Conservation (phyloP, 495 filamentous ascomycete species). For the Rhypophila decipiens region DNA sequence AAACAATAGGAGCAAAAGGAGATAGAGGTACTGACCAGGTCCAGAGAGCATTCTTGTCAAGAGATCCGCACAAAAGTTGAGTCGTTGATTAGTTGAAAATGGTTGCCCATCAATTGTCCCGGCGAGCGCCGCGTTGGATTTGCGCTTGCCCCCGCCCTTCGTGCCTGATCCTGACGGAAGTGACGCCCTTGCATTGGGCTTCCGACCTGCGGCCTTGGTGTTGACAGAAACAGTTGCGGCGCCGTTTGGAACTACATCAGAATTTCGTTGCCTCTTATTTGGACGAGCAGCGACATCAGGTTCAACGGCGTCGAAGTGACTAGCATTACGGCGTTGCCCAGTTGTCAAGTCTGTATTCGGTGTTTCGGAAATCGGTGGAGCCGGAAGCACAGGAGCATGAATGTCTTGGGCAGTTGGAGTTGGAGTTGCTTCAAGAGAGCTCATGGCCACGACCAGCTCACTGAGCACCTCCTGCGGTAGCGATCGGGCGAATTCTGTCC, state of each 20-base stretch:
- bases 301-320: slow-evolving; percentile 28
- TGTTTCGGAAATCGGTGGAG: background rate
- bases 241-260: slow-evolving; percentile 24
- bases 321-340: slow-evolving; percentile 28
- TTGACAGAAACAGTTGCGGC: slow-evolving; percentile 5
- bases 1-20: background rate
- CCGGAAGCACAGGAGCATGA: background rate
- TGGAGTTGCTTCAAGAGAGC: slow-evolving; percentile 32
- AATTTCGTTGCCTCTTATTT: slow-evolving; percentile 32
- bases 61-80: slow-evolving; percentile 46
- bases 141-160: slow-evolving; percentile 26
- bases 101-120: slow-evolving; percentile 10
- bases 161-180: slow-evolving; percentile 20
- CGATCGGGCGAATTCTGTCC: slow-evolving; percentile 44
- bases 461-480: slow-evolving; percentile 49
- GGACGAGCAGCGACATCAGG: slow-evolving; percentile 20
- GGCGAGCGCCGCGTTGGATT: slow-evolving; percentile 12
- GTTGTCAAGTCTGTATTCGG: too few species aligned
- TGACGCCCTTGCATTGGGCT: slow-evolving; percentile 15
- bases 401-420: slow-evolving; percentile 16
- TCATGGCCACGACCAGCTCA: slow-evolving; percentile 52
- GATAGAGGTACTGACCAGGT: slow-evolving; percentile 31
- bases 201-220: slow-evolving; percentile 12
- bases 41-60: slow-evolving; percentile 48
- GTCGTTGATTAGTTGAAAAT: slow-evolving; percentile 36